Conservation (phyloP, 2,329 filamentous ascomycete species). For the Fusarium kyushuense region DNA sequence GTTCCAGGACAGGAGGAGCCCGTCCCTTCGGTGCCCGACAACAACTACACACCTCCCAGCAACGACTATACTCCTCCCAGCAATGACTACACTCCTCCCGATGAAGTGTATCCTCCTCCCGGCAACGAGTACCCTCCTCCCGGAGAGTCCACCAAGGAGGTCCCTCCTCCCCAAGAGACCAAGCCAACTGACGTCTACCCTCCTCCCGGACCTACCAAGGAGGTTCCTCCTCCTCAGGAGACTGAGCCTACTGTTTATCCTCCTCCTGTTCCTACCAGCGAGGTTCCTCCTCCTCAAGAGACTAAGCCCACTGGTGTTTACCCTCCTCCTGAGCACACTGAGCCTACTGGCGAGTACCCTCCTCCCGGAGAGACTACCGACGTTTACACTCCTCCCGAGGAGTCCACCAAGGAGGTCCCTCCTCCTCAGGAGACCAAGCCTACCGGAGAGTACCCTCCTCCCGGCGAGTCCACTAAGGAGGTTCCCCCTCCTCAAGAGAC, state of each 20-base stretch:
- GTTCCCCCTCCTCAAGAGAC: not conserved
- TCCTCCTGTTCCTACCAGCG: not conserved
- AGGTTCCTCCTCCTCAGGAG: not conserved
- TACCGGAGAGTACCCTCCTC: not conserved
- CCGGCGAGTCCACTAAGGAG: not conserved
- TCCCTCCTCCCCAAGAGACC: not conserved
- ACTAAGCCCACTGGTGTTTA: not conserved
- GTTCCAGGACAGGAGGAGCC: constrained; percentile 13
- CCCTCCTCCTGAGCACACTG: constrained; percentile 17
- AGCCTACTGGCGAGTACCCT: not conserved
- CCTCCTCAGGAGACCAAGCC: not conserved
- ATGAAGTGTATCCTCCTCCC: not conserved
- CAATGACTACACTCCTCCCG: not conserved
- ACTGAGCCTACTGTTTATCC: not conserved
- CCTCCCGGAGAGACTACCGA: not conserved
- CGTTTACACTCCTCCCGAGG: no score
- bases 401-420: not conserved
- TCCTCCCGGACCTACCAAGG: constrained; percentile 13
- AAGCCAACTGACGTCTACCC: constrained; percentile 1
- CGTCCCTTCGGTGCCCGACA: constrained; percentile 8
- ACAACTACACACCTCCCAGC: constrained; percentile 10
- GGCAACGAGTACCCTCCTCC: constrained; percentile 2
- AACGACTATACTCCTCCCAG: not conserved
- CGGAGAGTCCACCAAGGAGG: not conserved
- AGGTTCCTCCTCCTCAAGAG: not conserved